Evolutionary conservation across 352 stramenopile species (phyloP), one percentile per base, ranked within the genome.

Genomic region (Pythium rishiriense): DNA sequence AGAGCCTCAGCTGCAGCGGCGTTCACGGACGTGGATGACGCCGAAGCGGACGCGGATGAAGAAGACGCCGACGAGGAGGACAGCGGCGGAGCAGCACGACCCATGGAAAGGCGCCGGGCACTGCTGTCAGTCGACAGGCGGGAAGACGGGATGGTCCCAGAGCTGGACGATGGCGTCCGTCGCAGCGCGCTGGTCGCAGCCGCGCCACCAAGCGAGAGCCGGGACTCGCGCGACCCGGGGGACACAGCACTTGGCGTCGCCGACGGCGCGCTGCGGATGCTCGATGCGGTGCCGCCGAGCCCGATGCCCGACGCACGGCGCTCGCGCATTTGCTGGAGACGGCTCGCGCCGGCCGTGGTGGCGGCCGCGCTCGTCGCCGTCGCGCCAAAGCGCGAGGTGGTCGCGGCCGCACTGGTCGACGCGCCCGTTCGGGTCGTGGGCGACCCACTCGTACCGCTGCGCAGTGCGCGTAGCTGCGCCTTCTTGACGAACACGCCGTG

Each of bases 401-500:
- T n/a, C 26, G 17, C 29, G 19, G 33, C 14, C 21, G 41, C n/a
- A n/a, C n/a, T 35, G 8, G 33, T 17, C 19, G 48, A 26, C 31
- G 28, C 49, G 7, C 55, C n/a, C 10, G 31, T 43, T 24, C 57
- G 37, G 49, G 54, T 68, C 42, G 48, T 79, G 64, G 64, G 78
- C 14, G 47, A 59, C 26, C 48, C 54, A 21, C 43, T 50, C 28
- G 54, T 57, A 1, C 28, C 42, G 4, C 51, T 24, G 37, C 37
- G 3, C 15, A 68, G 45, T 3, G 58, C 31, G 28, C 64, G 64
- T 11, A 78, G 66, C 62, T 81, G 74, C 33, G 74, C 56, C 48
- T 72, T 79, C 69, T 88, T 90, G 31, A 90, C 78, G 58, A 95
- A 95, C 3, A 94, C 72, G 0, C 85, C 84, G 64, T 90, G 76